These are phyloP conservation scores for Colletotrichum australisinense DNA, from an alignment of 2,329 filamentous ascomycete species.

Conservation along the genomic window DNA sequence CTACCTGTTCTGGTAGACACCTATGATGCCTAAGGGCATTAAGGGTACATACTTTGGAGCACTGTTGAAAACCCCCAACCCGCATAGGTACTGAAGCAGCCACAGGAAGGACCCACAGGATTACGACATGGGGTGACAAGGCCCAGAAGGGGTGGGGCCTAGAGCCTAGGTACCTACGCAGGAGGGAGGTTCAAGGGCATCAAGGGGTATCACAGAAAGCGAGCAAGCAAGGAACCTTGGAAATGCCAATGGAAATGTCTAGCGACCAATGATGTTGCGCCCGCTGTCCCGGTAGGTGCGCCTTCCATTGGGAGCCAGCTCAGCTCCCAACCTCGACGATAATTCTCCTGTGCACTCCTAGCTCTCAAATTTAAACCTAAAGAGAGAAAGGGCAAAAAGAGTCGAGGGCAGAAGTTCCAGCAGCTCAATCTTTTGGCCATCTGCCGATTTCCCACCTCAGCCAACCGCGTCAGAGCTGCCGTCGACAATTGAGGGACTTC, in stretches of 20 bases:
- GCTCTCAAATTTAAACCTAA: background rate
- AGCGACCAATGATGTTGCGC: constrained; percentile 19
- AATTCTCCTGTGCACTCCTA: constrained; percentile 28
- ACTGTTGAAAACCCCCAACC: too few species aligned
- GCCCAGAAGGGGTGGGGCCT: background rate
- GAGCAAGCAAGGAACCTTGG: background rate
- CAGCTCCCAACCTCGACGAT: constrained; percentile 30
- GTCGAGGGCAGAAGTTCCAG: background rate
- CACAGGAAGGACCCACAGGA: constrained; percentile 22
- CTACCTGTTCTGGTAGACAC: too few species aligned
- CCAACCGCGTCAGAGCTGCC: background rate
- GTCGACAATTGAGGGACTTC: background rate
- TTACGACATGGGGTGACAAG: constrained; percentile 34
- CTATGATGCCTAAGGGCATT: too few species aligned
- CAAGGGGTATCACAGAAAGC: background rate
- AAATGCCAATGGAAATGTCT: constrained; percentile 8
- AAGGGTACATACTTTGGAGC: too few species aligned
- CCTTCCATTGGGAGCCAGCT: background rate
- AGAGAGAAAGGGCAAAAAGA: background rate
- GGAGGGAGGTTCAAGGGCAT: background rate
- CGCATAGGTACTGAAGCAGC: too few species aligned
- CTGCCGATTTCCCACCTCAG: background rate
- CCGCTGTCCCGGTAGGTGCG: background rate
- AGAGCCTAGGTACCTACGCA: too few species aligned
- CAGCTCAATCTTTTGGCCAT: background rate